phyloP scores from a whole-genome alignment of 495 filamentous ascomycete species.

The Hypoxylon fragiforme region DNA sequence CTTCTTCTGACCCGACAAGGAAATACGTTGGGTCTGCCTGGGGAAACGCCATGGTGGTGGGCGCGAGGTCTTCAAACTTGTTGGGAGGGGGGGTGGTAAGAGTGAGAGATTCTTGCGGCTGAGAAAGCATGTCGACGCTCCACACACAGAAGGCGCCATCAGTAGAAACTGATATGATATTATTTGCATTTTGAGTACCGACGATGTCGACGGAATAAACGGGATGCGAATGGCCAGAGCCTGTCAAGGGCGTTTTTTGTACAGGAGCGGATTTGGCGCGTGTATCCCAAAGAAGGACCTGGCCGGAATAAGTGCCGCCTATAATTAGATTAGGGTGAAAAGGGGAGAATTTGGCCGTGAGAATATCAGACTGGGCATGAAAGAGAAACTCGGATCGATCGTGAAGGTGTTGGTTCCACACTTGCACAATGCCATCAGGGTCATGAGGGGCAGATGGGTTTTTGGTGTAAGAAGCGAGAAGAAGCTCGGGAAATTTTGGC shows the following conservation, averaged over 20 bases:
- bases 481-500: constrained; percentile 89
- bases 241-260: constrained; percentile 93
- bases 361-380: constrained; percentile 92
- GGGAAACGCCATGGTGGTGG: constrained; percentile 95
- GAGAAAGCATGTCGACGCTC: constrained; percentile 95
- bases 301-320: constrained; percentile 91
- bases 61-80: constrained; percentile 92
- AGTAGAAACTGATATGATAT: constrained; percentile 93
- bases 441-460: constrained; percentile 94
- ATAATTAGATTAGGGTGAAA: constrained; percentile 96
- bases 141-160: constrained; percentile 96
- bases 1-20: constrained; percentile 95
- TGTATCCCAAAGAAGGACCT: constrained; percentile 98
- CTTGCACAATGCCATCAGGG: constrained; percentile 88
- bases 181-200: constrained; percentile 97
- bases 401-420: constrained; percentile 96
- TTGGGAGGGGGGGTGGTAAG: constrained; percentile 81
- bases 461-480: constrained; percentile 94
- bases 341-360: constrained; percentile 93
- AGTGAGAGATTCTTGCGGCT: constrained; percentile 90
- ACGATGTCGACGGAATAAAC: constrained; percentile 95
- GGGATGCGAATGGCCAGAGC: constrained; percentile 90
- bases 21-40: constrained; percentile 96
- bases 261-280: constrained; percentile 84
- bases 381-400: constrained; percentile 95